Evolutionary conservation across 352 stramenopile genomes (phyloP).

Genomic region (Globisporangium takayamanum): DNA sequence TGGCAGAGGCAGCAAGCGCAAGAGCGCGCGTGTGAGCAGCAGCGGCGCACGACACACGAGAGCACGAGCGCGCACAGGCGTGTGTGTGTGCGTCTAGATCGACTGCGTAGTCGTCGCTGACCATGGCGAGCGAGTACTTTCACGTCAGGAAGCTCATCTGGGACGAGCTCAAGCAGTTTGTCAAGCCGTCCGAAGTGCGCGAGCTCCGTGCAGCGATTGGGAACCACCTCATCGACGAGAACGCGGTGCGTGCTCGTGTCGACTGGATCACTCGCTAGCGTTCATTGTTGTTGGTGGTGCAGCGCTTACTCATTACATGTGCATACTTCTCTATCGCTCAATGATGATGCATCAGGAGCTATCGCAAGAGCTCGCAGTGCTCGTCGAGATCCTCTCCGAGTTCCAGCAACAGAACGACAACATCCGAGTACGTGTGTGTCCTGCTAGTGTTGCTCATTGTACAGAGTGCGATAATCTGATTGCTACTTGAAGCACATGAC

Average conservation of each 20-base stretch:
- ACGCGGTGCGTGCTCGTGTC: slow-evolving; percentile 24
- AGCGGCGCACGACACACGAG: not conserved
- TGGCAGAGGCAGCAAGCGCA: no score
- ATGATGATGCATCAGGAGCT: slow-evolving; percentile 27
- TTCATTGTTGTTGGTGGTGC: not conserved
- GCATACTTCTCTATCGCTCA: not conserved
- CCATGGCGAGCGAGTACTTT: slow-evolving; percentile 52
- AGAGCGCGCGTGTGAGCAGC: no score
- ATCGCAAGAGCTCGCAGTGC: slow-evolving; percentile 40
- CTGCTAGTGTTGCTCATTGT: not conserved
- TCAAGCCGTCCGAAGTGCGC: slow-evolving; percentile 46
- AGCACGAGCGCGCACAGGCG: not conserved
- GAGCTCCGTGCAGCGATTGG: slow-evolving; percentile 58
- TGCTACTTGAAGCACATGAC: not conserved
- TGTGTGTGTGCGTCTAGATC: no score
- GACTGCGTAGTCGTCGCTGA: no score
- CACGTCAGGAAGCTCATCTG: slow-evolving; percentile 64
- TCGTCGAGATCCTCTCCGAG: slow-evolving; percentile 72
- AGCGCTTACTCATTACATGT: not conserved
- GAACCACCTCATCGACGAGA: slow-evolving; percentile 60
- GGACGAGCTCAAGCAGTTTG: slow-evolving; percentile 58
- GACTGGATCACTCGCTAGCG: not conserved
- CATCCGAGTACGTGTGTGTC: slow-evolving; percentile 40
- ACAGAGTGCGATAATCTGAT: not conserved
- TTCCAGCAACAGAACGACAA: slow-evolving; percentile 76